These are phyloP conservation scores for Tubosaeta sp. DNA, from an alignment of 768 basidiomycete genomes.

Conservation along the genomic window DNA sequence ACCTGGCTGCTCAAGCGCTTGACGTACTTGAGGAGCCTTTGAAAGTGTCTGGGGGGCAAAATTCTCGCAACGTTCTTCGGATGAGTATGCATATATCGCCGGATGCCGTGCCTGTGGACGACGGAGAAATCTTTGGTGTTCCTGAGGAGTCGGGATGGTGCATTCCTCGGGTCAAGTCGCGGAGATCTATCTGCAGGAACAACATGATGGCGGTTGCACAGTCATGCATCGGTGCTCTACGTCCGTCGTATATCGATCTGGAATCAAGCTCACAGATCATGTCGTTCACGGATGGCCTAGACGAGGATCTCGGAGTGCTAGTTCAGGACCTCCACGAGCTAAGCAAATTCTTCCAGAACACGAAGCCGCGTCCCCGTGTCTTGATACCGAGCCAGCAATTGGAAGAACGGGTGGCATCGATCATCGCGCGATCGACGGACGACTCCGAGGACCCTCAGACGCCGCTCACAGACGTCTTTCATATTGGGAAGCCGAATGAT, in stretches of 20 bases:
- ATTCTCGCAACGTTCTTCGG: conserved; percentile 81
- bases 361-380: conserved; percentile 31
- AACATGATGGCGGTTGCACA: conserved; percentile 86
- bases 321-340: conserved; percentile 76
- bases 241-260: conserved; percentile 72
- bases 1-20: conserved; percentile 78
- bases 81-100: conserved; percentile 79
- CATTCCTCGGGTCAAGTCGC: conserved; percentile 61
- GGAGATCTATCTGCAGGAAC: conserved; percentile 59
- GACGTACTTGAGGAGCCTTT: conserved; percentile 94
- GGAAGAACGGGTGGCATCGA: conserved; percentile 77
- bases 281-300: conserved; percentile 34
- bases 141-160: conserved; percentile 86
- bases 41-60: conserved; percentile 68
- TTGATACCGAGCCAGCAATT: conserved; percentile 54
- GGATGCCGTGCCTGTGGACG: conserved; percentile 43
- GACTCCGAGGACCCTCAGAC: conserved; percentile 61
- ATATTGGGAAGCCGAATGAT: conserved; percentile 38
- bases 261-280: conserved; percentile 47
- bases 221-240: conserved; percentile 66
- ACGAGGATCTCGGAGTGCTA: conserved; percentile 72
- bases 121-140: conserved; percentile 75
- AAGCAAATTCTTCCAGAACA: conserved; percentile 65
- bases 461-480: conserved; percentile 74
- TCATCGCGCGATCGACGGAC: conserved; percentile 70